These are phyloP conservation scores for Globisporangium heterothallicum DNA, from an alignment of 352 stramenopile species.

Conservation along the genomic window DNA sequence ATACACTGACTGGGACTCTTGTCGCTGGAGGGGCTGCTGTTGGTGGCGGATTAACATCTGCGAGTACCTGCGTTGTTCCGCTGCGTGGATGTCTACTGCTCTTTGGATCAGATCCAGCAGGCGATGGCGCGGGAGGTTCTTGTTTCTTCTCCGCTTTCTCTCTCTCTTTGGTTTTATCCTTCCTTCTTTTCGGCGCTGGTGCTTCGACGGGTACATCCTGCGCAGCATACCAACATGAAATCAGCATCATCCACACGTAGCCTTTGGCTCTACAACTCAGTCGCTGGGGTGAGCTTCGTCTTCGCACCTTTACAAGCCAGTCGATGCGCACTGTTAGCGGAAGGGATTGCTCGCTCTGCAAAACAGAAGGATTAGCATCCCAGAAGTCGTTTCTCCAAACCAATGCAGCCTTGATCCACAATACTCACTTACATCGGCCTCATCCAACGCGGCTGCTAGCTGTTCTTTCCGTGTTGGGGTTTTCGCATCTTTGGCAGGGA, in stretches of 20 bases:
- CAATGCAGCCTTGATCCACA: background rate
- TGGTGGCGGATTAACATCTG: background rate
- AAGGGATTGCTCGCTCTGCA: conserved; percentile 8
- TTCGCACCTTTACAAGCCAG: conserved; percentile 13
- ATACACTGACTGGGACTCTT: no score
- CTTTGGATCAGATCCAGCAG: background rate
- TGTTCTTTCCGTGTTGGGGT: conserved; percentile 3
- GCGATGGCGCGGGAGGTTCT: background rate
- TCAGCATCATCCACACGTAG: background rate
- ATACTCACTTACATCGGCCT: conserved; percentile 9
- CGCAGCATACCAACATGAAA: background rate
- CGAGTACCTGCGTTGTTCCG: background rate
- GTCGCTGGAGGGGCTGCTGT: no score
- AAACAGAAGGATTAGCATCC: background rate
- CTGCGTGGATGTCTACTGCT: background rate
- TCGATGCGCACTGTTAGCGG: conserved; percentile 9
- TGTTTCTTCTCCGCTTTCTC: conserved; percentile 1
- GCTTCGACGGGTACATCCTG: conserved; percentile 2
- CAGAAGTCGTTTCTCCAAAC: background rate
- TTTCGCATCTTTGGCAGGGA: conserved; percentile 8
- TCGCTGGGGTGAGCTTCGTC: no score
- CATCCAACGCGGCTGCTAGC: conserved; percentile 1
- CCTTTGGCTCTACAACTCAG: no score
- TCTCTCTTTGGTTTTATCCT: conserved; percentile 5
- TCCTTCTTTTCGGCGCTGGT: conserved; percentile 1